Evolutionary conservation across 345 rosid species (phyloP).

Genomic region (Lumnitzera racemosa): DNA sequence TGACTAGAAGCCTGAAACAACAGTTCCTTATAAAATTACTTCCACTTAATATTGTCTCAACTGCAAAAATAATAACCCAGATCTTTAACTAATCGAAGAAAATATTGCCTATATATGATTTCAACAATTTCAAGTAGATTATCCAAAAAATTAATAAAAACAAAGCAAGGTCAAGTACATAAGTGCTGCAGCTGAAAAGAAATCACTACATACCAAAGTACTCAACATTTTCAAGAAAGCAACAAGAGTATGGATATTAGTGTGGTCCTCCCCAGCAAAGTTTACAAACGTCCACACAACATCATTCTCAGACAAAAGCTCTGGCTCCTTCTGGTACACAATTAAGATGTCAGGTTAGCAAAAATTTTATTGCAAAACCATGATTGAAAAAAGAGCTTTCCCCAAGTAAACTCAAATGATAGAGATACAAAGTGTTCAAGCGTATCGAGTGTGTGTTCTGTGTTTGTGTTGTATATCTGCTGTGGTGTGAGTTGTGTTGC

Average conservation of each 20-base stretch:
- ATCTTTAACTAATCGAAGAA: too few species aligned
- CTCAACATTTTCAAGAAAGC: conserved; percentile 92
- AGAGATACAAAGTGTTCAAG: too few species aligned
- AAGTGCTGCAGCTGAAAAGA: too few species aligned
- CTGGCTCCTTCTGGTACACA: conserved; percentile 73
- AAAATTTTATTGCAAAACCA: neutral
- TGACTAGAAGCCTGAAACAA: conserved; percentile 75
- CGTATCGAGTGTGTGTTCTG: too few species aligned
- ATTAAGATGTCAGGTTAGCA: conserved; percentile 4
- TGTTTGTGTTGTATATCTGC: too few species aligned
- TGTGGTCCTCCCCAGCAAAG: conserved; percentile 98
- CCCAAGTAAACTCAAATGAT: neutral
- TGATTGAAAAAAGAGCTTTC: neutral
- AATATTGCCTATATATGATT: too few species aligned
- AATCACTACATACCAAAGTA: conserved; percentile 61
- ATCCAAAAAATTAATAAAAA: too few species aligned
- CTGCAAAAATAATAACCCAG: too few species aligned
- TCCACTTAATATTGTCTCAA: neutral
- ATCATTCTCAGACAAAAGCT: conserved; percentile 85
- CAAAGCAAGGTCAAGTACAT: too few species aligned
- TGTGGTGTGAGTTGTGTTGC: too few species aligned
- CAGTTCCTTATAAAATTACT: conserved; percentile 11
- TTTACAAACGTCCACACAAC: conserved; percentile 94
- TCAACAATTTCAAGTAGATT: too few species aligned
- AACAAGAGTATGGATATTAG: conserved; percentile 86